Evolutionary conservation across 2,329 filamentous ascomycete species (phyloP).

Genomic region (Dothiorella sarmentorum): DNA sequence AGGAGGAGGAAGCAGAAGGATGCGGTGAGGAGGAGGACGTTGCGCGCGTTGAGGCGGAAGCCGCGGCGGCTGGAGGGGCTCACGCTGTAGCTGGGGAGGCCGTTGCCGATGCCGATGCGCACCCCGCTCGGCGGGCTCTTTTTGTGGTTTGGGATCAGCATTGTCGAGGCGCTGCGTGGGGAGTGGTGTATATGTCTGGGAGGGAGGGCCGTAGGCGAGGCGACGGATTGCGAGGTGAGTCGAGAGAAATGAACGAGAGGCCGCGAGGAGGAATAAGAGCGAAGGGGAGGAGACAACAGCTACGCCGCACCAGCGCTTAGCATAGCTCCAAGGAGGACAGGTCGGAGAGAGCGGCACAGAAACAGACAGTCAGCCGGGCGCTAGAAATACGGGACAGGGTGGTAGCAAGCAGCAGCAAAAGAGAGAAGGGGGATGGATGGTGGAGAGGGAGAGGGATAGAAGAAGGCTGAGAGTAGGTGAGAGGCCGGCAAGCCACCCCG

Average conservation of each 20-base stretch:
- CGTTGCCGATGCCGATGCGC: slow-evolving; percentile 8
- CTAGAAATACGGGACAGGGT: background rate
- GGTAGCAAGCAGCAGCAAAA: background rate
- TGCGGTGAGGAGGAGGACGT: background rate
- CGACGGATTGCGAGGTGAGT: background rate
- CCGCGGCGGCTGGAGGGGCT: background rate
- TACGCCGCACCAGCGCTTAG: background rate
- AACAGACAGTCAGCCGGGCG: background rate
- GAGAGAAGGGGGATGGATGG: no score
- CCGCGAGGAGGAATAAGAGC: background rate
- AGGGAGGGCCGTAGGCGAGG: background rate
- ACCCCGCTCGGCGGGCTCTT: background rate
- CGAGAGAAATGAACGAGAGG: no score
- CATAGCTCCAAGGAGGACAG: background rate
- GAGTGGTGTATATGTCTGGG: background rate
- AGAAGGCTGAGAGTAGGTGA: background rate
- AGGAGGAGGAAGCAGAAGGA: slow-evolving; percentile 10
- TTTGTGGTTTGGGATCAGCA: background rate
- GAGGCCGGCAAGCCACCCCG: background rate
- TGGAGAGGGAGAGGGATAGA: background rate
- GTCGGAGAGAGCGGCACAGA: background rate
- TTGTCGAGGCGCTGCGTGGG: background rate
- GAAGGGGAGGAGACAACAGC: background rate
- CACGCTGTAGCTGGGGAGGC: background rate
- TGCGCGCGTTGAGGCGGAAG: slow-evolving; percentile 10